phyloP scores from a whole-genome alignment of 2,329 filamentous ascomycete genomes.

The Scedosporium boydii region DNA sequence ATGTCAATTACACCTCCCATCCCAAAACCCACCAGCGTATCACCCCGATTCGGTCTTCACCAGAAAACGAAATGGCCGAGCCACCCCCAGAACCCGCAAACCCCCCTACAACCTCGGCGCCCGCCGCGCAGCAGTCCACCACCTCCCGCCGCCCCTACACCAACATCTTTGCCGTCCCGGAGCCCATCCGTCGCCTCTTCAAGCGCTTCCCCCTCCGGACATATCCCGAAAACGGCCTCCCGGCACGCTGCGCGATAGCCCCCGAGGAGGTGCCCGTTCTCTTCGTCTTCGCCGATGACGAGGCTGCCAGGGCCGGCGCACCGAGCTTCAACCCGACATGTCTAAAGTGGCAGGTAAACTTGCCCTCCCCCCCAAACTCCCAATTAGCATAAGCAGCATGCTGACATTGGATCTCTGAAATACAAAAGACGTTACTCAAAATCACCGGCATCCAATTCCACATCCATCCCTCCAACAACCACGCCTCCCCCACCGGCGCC shows the following conservation, averaged over 20 bases:
- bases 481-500: conserved; percentile 82
- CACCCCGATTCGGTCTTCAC: neutral
- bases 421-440: conserved; percentile 64
- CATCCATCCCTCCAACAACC: conserved; percentile 70
- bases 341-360: conserved; percentile 85
- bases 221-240: conserved; percentile 67
- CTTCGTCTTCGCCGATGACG: conserved; percentile 64
- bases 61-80: neutral
- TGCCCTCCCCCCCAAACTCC: neutral
- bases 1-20: neutral
- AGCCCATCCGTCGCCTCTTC: conserved; percentile 73
- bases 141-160: neutral
- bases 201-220: conserved; percentile 70
- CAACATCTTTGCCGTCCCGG: conserved; percentile 48
- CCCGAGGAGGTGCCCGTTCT: conserved; percentile 42
- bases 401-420: neutral
- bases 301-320: conserved; percentile 48
- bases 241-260: conserved; percentile 42
- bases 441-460: conserved; percentile 62
- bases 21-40: neutral
- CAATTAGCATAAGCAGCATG: neutral
- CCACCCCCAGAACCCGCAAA: neutral
- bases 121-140: neutral
- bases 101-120: neutral
- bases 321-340: conserved; percentile 89